phyloP scores from a whole-genome alignment of 768 basidiomycete genomes.

The Tremella yokohamensis region DNA sequence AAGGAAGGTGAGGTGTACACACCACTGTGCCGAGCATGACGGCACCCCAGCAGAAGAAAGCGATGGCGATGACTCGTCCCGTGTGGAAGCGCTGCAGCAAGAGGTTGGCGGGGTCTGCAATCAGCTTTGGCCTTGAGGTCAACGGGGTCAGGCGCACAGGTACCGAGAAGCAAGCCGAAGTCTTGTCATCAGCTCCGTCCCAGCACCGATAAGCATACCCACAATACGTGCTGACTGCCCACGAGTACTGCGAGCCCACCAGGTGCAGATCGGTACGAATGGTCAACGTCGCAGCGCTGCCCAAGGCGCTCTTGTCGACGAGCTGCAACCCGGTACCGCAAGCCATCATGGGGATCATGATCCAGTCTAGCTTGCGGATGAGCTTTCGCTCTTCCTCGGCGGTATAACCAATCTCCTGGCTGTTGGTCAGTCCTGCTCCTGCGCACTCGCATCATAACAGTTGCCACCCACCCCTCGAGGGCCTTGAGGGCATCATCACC shows the following conservation, averaged over 20 bases:
- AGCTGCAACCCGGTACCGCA: conserved; percentile 14
- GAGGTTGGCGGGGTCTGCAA: conserved; percentile 1
- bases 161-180: conserved; percentile 3
- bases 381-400: not conserved
- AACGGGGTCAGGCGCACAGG: not conserved
- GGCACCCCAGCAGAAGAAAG: conserved; percentile 1
- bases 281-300: conserved; percentile 34
- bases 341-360: conserved; percentile 3
- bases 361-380: conserved; percentile 6
- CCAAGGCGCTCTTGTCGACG: conserved; percentile 38
- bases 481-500: too few species aligned
- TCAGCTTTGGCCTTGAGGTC: not conserved
- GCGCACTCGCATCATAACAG: too few species aligned
- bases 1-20: not conserved
- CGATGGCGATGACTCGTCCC: not conserved
- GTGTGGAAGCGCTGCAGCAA: conserved; percentile 1
- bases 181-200: not conserved
- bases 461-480: too few species aligned
- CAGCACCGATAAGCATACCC: not conserved
- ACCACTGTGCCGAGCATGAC: conserved; percentile 3
- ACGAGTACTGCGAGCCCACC: conserved; percentile 30
- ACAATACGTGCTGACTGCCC: conserved; percentile 11
- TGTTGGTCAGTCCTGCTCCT: not conserved
- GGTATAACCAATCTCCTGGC: not conserved
- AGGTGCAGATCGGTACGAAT: conserved; percentile 29